Evolutionary conservation across 495 filamentous ascomycete genomes (phyloP).

Genomic region (Penicillium salamii): DNA sequence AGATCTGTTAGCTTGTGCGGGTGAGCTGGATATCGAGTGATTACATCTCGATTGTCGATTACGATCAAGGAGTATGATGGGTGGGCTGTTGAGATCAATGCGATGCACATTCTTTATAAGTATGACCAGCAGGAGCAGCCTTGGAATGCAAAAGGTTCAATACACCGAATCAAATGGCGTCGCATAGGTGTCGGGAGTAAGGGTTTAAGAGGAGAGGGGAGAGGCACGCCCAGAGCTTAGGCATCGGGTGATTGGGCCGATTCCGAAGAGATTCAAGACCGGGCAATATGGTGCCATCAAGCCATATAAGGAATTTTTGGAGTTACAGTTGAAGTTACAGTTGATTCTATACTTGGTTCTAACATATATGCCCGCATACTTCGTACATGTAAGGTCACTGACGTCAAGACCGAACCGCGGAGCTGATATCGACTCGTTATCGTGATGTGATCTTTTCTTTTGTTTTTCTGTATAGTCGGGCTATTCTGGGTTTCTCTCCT

Average conservation of each 20-base stretch:
- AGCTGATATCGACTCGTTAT: slow-evolving; percentile 6
- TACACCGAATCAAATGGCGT: neutral
- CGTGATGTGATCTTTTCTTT: neutral
- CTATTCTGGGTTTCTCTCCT: neutral
- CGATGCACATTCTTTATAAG: slow-evolving; percentile 92
- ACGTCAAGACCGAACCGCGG: slow-evolving; percentile 27
- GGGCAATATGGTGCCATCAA: neutral
- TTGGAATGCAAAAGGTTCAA: too few species aligned
- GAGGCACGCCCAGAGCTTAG: neutral
- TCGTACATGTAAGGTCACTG: too few species aligned
- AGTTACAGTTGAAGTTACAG: too few species aligned
- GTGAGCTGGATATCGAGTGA: slow-evolving; percentile 1
- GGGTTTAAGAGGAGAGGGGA: neutral
- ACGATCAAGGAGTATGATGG: slow-evolving; percentile 86
- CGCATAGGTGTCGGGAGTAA: neutral
- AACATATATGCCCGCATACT: too few species aligned
- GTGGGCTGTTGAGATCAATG: slow-evolving; percentile 83
- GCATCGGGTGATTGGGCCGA: slow-evolving; percentile 7
- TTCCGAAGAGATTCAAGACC: neutral
- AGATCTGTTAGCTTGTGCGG: slow-evolving; percentile 12
- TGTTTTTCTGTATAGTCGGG: neutral
- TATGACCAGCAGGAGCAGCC: too few species aligned
- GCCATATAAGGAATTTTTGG: too few species aligned
- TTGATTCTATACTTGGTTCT: too few species aligned
- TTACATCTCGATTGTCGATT: slow-evolving; percentile 88